Percentiles rank a stretch among this genome's conserved stretches.
Evolutionary conservation across 1,139 yeast genomes (phyloP).

Genomic region (Hemisphaericaspora lyxosophila): DNA sequence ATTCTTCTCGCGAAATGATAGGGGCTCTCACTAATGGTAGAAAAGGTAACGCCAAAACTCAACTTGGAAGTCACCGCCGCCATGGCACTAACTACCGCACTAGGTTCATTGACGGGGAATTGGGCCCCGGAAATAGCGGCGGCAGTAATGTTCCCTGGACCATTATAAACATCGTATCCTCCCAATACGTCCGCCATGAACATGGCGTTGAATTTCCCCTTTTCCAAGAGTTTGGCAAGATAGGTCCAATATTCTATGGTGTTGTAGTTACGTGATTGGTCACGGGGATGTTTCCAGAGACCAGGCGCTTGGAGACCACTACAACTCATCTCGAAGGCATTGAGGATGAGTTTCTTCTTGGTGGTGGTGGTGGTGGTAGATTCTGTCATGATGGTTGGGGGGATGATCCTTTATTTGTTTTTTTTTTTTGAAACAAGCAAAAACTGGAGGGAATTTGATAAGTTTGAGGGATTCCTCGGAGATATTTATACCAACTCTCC

Average conservation of each 20-base stretch:
- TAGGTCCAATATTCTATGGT: constrained; percentile 48
- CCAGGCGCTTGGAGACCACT: constrained; percentile 43
- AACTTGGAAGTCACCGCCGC: constrained; percentile 42
- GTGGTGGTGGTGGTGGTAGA: constrained; percentile 4
- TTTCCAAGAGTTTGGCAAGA: constrained; percentile 43
- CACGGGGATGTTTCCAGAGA: constrained; percentile 45
- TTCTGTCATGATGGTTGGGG: too few relatives aligned
- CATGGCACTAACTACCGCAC: constrained; percentile 41
- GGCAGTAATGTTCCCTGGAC: constrained; percentile 34
- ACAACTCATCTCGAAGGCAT: constrained; percentile 42
- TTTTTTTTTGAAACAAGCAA: too few relatives aligned
- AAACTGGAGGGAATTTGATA: neutral
- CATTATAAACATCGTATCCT: constrained; percentile 43
- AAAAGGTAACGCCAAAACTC: constrained; percentile 42
- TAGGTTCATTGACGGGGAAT: constrained; percentile 44
- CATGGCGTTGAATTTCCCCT: constrained; percentile 44
- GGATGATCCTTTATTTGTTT: too few relatives aligned
- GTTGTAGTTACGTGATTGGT: constrained; percentile 33
- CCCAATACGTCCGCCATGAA: constrained; percentile 51
- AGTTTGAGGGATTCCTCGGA: neutral
- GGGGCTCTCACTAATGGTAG: constrained; percentile 44
- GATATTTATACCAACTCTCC: too few relatives aligned
- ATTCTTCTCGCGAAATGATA: constrained; percentile 42
- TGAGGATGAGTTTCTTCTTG: constrained; percentile 27
- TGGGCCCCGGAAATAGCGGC: constrained; percentile 43